Evolutionary conservation across 2,329 filamentous ascomycete genomes (phyloP).

Genomic region (Zymoseptoria pseudotritici): DNA sequence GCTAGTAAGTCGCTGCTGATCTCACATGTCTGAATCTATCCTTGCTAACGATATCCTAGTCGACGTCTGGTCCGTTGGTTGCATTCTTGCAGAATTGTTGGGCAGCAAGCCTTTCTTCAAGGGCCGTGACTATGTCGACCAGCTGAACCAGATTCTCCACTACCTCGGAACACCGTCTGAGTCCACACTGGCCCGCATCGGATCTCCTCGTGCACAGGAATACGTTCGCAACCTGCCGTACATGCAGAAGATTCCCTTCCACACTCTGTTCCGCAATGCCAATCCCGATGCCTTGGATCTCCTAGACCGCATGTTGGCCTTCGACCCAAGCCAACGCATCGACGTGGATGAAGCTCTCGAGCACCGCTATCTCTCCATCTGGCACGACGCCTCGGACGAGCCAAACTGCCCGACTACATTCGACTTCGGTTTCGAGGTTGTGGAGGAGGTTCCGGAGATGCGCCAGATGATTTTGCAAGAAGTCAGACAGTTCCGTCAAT

Average conservation of each 20-base stretch:
- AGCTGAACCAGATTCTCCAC: slow-evolving; percentile 98
- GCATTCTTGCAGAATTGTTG: slow-evolving; percentile 91
- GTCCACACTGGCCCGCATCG: slow-evolving; percentile 86
- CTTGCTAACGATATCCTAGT: slow-evolving; percentile 47
- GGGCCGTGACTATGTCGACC: slow-evolving; percentile 96
- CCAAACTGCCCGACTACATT: slow-evolving; percentile 88
- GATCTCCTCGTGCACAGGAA: slow-evolving; percentile 90
- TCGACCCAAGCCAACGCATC: slow-evolving; percentile 89
- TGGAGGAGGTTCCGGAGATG: slow-evolving; percentile 92
- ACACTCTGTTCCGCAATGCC: slow-evolving; percentile 80
- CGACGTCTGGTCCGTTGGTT: slow-evolving; percentile 98
- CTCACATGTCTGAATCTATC: neutral
- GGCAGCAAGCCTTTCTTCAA: slow-evolving; percentile 98
- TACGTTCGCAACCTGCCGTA: slow-evolving; percentile 75
- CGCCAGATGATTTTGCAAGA: slow-evolving; percentile 96
- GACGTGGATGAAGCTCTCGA: slow-evolving; percentile 91
- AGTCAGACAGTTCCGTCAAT: slow-evolving; percentile 70
- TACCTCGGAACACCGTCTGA: slow-evolving; percentile 96
- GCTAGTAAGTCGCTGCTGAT: slow-evolving; percentile 65
- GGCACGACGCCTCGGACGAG: slow-evolving; percentile 96
- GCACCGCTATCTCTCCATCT: slow-evolving; percentile 93
- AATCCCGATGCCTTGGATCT: slow-evolving; percentile 95
- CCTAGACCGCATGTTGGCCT: slow-evolving; percentile 93
- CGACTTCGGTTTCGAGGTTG: slow-evolving; percentile 97
- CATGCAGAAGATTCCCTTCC: slow-evolving; percentile 71